phyloP scores from a whole-genome alignment of 371 early-diverging fungal genomes.

The Fennellomyces sp. region DNA sequence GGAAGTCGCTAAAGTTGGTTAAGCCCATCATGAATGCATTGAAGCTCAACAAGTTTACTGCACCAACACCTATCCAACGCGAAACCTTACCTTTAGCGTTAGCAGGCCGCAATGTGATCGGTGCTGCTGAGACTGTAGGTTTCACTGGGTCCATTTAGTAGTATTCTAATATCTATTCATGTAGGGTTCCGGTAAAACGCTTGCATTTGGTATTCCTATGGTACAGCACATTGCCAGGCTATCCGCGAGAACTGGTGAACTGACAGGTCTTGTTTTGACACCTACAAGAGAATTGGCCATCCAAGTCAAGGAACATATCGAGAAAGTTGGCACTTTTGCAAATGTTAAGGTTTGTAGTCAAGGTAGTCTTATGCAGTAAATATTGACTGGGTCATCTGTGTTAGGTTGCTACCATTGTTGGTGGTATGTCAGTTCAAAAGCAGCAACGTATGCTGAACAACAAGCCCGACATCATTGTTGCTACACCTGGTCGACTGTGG shows the following conservation, averaged over 20 bases:
- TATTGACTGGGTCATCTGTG: not conserved
- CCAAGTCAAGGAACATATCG: conserved; percentile 83
- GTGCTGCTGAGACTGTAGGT: conserved; percentile 93
- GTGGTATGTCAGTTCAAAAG: conserved; percentile 93
- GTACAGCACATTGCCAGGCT: conserved; percentile 57
- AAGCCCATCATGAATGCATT: conserved; percentile 67
- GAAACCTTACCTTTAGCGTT: conserved; percentile 78
- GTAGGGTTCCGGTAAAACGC: conserved; percentile 91
- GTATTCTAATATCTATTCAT: not conserved
- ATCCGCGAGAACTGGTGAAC: conserved; percentile 27
- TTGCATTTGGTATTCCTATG: conserved; percentile 92
- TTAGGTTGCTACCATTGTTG: conserved; percentile 77
- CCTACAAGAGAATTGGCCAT: conserved; percentile 95
- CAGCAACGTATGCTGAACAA: conserved; percentile 78
- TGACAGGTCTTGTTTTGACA: conserved; percentile 70
- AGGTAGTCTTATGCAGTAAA: too few species aligned
- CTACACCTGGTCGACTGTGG: conserved; percentile 98
- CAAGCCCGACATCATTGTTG: conserved; percentile 89
- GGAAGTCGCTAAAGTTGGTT: conserved; percentile 57
- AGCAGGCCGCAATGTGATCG: conserved; percentile 88
- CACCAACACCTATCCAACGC: conserved; percentile 96
- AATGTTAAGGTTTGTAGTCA: conserved; percentile 52
- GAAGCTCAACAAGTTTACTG: conserved; percentile 66
- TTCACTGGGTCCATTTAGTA: not conserved
- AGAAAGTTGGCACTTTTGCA: conserved; percentile 61